phyloP scores from a whole-genome alignment of 306 rosid species.

The Dryas alaskensis region DNA sequence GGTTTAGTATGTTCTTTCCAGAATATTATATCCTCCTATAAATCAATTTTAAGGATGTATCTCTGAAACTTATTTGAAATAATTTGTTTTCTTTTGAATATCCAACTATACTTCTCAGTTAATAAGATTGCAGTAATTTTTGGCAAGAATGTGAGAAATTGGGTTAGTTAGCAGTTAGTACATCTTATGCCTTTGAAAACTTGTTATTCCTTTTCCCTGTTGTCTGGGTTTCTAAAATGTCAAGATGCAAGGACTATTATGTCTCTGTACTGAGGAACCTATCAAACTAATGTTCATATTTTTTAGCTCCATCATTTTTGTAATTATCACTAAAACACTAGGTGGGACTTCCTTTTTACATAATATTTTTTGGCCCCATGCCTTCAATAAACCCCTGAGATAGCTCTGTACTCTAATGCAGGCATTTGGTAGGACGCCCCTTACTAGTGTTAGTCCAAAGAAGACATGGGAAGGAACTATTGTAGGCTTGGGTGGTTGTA shows the following conservation, averaged over 20 bases:
- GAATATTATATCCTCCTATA: not conserved
- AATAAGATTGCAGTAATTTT: not conserved
- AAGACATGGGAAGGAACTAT: constrained; percentile 99
- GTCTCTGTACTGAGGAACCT: not conserved
- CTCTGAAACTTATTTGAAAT: not conserved
- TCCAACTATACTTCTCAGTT: not conserved
- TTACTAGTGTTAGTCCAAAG: constrained; percentile 85
- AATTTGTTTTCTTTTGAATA: not conserved
- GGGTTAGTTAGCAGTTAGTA: not conserved
- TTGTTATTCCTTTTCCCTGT: not conserved
- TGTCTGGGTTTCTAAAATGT: not conserved
- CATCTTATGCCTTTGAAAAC: not conserved
- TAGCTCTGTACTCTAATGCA: constrained; percentile 42
- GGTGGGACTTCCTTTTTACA: not conserved
- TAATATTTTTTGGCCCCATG: not conserved
- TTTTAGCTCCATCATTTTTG: constrained; percentile 8
- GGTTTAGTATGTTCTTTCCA: not conserved
- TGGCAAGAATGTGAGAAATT: not conserved
- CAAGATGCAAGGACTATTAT: not conserved
- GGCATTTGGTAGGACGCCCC: constrained; percentile 91
- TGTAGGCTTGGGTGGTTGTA: constrained; percentile 85
- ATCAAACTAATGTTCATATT: not conserved
- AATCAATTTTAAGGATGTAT: not conserved
- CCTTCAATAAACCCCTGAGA: constrained; percentile 10
- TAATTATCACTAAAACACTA: not conserved